Evolutionary conservation across 1,139 yeast genomes (phyloP).

Genomic region (Geotrichum restrictum): DNA sequence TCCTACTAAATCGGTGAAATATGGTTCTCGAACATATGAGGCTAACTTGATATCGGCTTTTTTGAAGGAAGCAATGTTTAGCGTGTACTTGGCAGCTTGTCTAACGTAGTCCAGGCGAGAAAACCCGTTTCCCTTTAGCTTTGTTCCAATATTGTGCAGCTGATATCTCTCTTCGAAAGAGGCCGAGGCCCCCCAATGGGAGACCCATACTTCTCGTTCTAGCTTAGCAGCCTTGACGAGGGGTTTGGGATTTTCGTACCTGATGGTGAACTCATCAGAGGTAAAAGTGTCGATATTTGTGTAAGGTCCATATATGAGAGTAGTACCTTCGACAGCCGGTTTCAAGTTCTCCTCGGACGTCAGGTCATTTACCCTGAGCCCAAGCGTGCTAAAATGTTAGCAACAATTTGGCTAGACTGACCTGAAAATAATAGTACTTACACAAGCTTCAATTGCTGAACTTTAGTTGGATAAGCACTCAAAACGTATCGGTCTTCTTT

Average conservation of each 20-base stretch:
- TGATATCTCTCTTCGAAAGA: slow-evolving; percentile 83
- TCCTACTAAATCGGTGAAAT: slow-evolving; percentile 86
- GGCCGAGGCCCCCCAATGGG: slow-evolving; percentile 63
- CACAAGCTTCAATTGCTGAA: slow-evolving; percentile 33
- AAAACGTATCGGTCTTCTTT: slow-evolving; percentile 55
- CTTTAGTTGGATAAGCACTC: slow-evolving; percentile 59
- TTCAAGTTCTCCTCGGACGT: slow-evolving; percentile 24
- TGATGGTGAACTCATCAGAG: slow-evolving; percentile 49
- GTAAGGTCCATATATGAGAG: slow-evolving; percentile 59
- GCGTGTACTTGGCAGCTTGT: slow-evolving; percentile 32
- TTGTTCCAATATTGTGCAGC: slow-evolving; percentile 71
- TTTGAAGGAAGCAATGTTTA: slow-evolving; percentile 40
- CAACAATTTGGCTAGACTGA: not conserved
- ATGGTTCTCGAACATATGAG: slow-evolving; percentile 54
- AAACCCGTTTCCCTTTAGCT: slow-evolving; percentile 51
- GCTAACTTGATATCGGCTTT: slow-evolving; percentile 52
- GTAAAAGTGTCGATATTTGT: slow-evolving; percentile 47
- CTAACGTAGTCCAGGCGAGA: slow-evolving; percentile 74
- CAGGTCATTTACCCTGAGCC: slow-evolving; percentile 25
- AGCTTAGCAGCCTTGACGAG: slow-evolving; percentile 56
- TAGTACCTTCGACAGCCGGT: slow-evolving; percentile 14
- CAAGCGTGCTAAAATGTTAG: slow-evolving; percentile 13
- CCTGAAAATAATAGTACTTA: not conserved
- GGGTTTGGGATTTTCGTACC: slow-evolving; percentile 67
- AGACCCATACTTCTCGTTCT: slow-evolving; percentile 77